Evolutionary conservation across 148 eudicot species (phyloP), one percentile per base, ranked within the genome.

Genomic region (Mesembryanthemum crystallinum): DNA sequence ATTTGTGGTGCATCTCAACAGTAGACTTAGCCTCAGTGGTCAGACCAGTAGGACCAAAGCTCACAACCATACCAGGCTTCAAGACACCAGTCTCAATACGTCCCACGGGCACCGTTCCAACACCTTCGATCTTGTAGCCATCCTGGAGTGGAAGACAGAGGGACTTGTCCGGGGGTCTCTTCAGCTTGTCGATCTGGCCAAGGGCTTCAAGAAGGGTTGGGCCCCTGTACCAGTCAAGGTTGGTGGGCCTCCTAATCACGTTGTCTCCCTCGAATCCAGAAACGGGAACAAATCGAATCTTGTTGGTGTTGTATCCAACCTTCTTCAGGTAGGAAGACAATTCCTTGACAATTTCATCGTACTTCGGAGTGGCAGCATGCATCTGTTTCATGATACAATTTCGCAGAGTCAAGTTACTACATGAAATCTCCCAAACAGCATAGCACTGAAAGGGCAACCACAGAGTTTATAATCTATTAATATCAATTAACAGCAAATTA

Each of bases 141-240:
- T 79, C 80, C 74, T 83, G 85, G 27, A 83, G 82, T 72, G 85
- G 82, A n/a, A 79, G 78, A 72, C 80, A 77, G 43, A 79, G 82
- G 25, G 85, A 82, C 82, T 82, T 82, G 71, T 78, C 85, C n/a
- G 85, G 75, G 52, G 85, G 80, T 33, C 82, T 79, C 74, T 82
- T 79, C 47, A 82, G 80, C 77, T 82, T 80, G 1, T 13, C 13
- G 59, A 79, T 42, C 70, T 47, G 32, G 73, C 71, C 85, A 71
- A 82, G 85, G 43, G 82, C 85, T 57, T 82, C 85, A 75, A 82
- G 85, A 29, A 82, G 82, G 57, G 85, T 82, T 57, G 85, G 85
- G n/a, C 82, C 82, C 77, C 78, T 82, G 80, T 82, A 82, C 85
- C 83, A 81, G 64, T 81, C 83, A 7, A 81, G 80, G 57, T 81